Conservation (phyloP, 257 asterid genomes). For the Penstemon newberryi region DNA sequence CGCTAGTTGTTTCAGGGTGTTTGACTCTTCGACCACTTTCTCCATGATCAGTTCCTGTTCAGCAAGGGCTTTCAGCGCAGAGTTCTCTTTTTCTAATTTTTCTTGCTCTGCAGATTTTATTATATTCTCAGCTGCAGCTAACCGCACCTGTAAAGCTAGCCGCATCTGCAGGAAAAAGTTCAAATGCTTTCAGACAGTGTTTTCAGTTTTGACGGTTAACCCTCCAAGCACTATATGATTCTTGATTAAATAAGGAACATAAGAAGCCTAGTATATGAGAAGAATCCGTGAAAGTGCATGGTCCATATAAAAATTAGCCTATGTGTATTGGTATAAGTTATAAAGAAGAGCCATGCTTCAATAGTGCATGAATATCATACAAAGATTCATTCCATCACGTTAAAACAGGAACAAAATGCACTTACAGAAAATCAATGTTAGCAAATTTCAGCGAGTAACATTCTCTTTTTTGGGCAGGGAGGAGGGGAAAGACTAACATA, state of each 20-base stretch:
- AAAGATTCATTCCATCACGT: constrained; percentile 1
- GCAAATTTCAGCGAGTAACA: neutral
- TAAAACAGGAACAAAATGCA: neutral
- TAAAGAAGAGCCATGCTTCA: neutral
- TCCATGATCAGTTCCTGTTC: constrained; percentile 62
- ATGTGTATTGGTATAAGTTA: neutral
- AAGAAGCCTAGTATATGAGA: neutral
- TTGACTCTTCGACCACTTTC: constrained; percentile 61
- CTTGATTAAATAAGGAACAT: neutral
- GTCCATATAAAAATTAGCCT: neutral
- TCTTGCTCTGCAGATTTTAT: constrained; percentile 55
- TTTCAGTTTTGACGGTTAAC: neutral
- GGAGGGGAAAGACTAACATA: no score
- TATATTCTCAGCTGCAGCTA: constrained; percentile 58
- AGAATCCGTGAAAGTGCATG: neutral
- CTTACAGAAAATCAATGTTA: neutral
- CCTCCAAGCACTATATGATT: neutral
- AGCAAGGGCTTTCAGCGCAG: constrained; percentile 48
- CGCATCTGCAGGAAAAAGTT: constrained; percentile 57
- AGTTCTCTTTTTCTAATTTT: constrained; percentile 47
- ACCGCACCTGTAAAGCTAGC: constrained; percentile 54
- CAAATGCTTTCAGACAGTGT: neutral
- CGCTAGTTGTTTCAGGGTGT: constrained; percentile 64
- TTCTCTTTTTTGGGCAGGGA: no score
- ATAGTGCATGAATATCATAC: neutral